phyloP scores from a whole-genome alignment of 441 rosid species.

The Adansonia gregorii region DNA sequence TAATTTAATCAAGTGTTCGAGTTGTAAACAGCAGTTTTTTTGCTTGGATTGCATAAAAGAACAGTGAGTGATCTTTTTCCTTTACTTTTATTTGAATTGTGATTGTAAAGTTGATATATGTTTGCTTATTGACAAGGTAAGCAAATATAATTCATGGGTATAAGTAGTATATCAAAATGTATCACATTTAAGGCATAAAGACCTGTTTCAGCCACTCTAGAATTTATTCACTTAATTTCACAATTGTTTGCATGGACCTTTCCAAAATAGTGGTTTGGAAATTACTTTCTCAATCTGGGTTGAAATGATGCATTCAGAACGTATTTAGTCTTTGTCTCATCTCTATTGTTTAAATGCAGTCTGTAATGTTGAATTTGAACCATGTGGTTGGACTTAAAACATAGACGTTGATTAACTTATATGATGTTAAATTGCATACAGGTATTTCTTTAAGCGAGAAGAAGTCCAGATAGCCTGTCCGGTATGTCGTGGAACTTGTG shows the following conservation, averaged over 20 bases:
- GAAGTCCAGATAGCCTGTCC: conserved; percentile 84
- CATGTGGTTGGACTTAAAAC: conserved; percentile 16
- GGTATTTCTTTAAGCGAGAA: conserved; percentile 66
- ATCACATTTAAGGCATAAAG: background rate
- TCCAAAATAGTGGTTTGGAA: background rate
- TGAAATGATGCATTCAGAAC: background rate
- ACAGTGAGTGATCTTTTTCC: conserved; percentile 48
- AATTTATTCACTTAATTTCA: background rate
- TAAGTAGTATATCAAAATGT: background rate
- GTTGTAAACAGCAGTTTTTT: conserved; percentile 69
- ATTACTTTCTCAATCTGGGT: background rate
- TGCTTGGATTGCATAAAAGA: conserved; percentile 78
- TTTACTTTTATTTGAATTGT: conserved; percentile 25
- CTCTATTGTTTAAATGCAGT: background rate
- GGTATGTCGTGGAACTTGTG: conserved; percentile 79
- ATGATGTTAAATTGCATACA: conserved; percentile 38
- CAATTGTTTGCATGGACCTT: background rate
- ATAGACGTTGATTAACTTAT: conserved; percentile 18
- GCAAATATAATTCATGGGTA: background rate
- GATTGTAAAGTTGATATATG: background rate
- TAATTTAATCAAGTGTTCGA: conserved; percentile 67
- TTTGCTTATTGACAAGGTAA: background rate
- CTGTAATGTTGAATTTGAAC: background rate
- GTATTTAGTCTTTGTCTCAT: conserved; percentile 14
- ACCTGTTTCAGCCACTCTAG: background rate